Evolutionary conservation across 1,139 yeast species (phyloP), one percentile per base, ranked within the genome.

Genomic region (Blastobotrys ciferrii): DNA sequence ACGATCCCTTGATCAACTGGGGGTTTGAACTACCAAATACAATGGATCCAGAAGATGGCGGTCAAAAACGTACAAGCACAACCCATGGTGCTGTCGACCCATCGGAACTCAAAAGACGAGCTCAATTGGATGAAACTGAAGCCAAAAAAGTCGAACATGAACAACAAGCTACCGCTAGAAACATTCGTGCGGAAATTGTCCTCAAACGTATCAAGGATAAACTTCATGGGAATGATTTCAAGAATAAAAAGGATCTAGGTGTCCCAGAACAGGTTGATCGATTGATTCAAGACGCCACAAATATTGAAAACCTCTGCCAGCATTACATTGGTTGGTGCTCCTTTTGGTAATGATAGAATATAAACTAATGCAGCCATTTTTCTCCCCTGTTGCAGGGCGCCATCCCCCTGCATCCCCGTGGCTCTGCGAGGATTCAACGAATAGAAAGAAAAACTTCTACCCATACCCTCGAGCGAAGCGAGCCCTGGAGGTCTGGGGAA

Each of bases 311-410:
- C 61, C 71, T 94, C 52, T 92, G 98, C 64, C 96, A 89, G 67
- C 98, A 92, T 67, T 94, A 87, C 64, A 87, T 94, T 54, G 99
- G 99, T 15, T 94, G 99, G 98, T 92, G 98, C 70, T 87, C 98
- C 0, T 92, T 91, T 80, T 92, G 98, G 98, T 91, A 60, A 57
- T 43, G 18, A 20, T 2, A 14, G 7, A 6, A 20, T 23, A 32
- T 13, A 14, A 31, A 32, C 19, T 31, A 19, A 19, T 32, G 14
- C 19, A 17, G n/a, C 19, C 11, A 18, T 36, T 19, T 12, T 19
- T 36, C 3, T 33, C 17, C 6, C 4, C 13, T n/a, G 11, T 6
- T n/a, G 33, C 13, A 31, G 33, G 14, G 30, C 30, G 11, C 30
- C 30, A n/a, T n/a, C n/a, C n/a, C n/a, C n/a, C n/a, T n/a, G n/a